Conservation (phyloP, 352 stramenopile genomes). For the Lagenidium giganteum region DNA sequence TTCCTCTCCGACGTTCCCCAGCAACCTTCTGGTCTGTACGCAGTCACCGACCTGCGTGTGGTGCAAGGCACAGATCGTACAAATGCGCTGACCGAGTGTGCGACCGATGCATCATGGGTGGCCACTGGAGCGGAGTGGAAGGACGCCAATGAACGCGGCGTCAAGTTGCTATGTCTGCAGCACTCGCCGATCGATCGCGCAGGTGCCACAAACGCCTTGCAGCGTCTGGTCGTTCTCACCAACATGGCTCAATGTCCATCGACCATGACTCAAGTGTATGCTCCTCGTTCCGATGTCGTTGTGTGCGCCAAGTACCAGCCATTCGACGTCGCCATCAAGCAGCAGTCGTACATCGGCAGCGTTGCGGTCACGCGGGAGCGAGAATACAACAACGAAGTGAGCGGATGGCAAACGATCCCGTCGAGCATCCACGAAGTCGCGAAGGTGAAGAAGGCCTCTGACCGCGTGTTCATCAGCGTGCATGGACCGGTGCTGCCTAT, state of each 20-base stretch:
- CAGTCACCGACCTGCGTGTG: constrained; percentile 14
- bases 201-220: too few relatives aligned
- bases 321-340: constrained; percentile 9
- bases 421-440: too few relatives aligned
- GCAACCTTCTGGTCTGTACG: too few relatives aligned
- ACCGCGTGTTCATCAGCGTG: too few relatives aligned
- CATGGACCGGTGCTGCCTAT: too few relatives aligned
- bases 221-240: too few relatives aligned
- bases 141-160: neutral
- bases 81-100: constrained; percentile 7
- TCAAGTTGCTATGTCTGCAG: too few relatives aligned
- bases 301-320: constrained; percentile 12
- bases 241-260: too few relatives aligned
- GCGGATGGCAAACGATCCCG: constrained; percentile 37
- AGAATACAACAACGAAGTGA: constrained; percentile 39
- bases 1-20: too few relatives aligned
- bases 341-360: constrained; percentile 33
- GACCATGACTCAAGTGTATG: constrained; percentile 4
- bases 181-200: too few relatives aligned
- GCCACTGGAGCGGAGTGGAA: constrained; percentile 4
- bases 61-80: constrained; percentile 5
- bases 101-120: constrained; percentile 10
- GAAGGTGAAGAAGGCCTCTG: too few relatives aligned
- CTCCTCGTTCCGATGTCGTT: constrained; percentile 1
- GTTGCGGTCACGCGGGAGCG: constrained; percentile 31